phyloP scores from a whole-genome alignment of 2,329 filamentous ascomycete genomes.

The Claviceps pazoutovae region DNA sequence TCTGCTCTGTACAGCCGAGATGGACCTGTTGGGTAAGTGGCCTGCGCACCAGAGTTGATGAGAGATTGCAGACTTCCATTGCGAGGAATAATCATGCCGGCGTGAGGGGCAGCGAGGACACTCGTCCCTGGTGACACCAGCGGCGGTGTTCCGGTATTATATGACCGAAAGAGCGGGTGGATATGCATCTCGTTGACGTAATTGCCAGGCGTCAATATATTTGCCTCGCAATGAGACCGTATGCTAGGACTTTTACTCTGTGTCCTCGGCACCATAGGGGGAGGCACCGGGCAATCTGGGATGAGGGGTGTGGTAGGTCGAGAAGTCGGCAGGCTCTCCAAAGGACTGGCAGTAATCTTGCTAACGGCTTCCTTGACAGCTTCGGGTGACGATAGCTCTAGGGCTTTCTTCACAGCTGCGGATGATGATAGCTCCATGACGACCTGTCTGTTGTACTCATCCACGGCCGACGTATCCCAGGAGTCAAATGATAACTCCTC shows the following conservation, averaged over 20 bases:
- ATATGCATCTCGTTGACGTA: slow-evolving; percentile 50
- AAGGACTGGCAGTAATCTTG: slow-evolving; percentile 54
- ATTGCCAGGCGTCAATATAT: slow-evolving; percentile 10
- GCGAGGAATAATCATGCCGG: slow-evolving; percentile 48
- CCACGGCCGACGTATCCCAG: slow-evolving; percentile 60
- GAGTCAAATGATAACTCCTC: slow-evolving; percentile 55
- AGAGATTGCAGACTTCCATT: slow-evolving; percentile 36
- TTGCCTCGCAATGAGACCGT: slow-evolving; percentile 16
- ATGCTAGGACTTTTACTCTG: slow-evolving; percentile 37
- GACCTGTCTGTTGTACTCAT: slow-evolving; percentile 45
- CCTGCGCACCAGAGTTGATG: slow-evolving; percentile 28
- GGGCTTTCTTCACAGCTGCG: slow-evolving; percentile 16
- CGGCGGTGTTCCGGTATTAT: slow-evolving; percentile 46
- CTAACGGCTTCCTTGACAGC: slow-evolving; percentile 44
- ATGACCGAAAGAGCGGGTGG: slow-evolving; percentile 63
- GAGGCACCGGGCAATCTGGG: slow-evolving; percentile 34
- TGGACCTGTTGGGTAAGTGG: slow-evolving; percentile 37
- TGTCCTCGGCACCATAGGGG: slow-evolving; percentile 28
- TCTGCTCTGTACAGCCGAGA: slow-evolving; percentile 21
- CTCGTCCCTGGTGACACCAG: slow-evolving; percentile 54
- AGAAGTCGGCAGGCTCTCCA: slow-evolving; percentile 50
- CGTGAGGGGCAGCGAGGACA: slow-evolving; percentile 55
- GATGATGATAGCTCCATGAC: slow-evolving; percentile 34
- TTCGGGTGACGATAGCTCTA: slow-evolving; percentile 33
- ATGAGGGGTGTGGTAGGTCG: slow-evolving; percentile 38